phyloP scores from a whole-genome alignment of 1,284 basidiomycete genomes.

The Calocybe gambosa region DNA sequence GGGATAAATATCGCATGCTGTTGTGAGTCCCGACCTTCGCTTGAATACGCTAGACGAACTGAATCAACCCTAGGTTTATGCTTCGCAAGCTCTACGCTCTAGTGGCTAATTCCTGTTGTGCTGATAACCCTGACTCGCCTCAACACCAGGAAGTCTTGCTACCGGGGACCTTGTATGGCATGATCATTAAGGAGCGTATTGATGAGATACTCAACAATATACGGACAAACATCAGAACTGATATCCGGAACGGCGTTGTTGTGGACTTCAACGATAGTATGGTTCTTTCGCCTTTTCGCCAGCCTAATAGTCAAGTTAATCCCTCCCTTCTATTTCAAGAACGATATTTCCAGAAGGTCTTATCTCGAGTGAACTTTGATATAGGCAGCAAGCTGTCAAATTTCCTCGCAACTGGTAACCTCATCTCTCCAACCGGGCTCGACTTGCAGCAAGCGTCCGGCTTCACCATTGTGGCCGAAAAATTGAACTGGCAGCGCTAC shows the following conservation, averaged over 20 bases:
- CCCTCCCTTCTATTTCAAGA: conserved; percentile 51
- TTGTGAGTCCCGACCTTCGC: conserved; percentile 47
- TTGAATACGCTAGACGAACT: conserved; percentile 1
- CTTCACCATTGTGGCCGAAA: conserved; percentile 98
- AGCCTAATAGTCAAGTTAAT: not conserved
- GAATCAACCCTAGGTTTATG: conserved; percentile 76
- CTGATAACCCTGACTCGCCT: conserved; percentile 98
- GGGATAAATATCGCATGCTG: conserved; percentile 97
- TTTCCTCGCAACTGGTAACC: conserved; percentile 97
- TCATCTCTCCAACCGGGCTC: conserved; percentile 91
- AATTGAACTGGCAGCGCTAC: conserved; percentile 98
- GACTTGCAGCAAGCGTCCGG: conserved; percentile 97
- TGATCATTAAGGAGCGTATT: conserved; percentile 97
- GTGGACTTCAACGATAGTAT: conserved; percentile 86
- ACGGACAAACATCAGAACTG: conserved; percentile 66
- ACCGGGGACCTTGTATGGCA: conserved; percentile 89
- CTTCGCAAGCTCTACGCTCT: conserved; percentile 92
- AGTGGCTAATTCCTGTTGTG: conserved; percentile 86
- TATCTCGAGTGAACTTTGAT: conserved; percentile 84
- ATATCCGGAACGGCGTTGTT: conserved; percentile 69
- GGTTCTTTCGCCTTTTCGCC: conserved; percentile 20
- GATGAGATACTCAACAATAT: conserved; percentile 86
- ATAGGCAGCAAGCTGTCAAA: conserved; percentile 88
- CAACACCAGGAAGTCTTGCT: conserved; percentile 98
- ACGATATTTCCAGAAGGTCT: conserved; percentile 76